These are phyloP conservation scores for Oryza coarctata DNA, from an alignment of 176 grass and related monocot species.

Conservation along the genomic window DNA sequence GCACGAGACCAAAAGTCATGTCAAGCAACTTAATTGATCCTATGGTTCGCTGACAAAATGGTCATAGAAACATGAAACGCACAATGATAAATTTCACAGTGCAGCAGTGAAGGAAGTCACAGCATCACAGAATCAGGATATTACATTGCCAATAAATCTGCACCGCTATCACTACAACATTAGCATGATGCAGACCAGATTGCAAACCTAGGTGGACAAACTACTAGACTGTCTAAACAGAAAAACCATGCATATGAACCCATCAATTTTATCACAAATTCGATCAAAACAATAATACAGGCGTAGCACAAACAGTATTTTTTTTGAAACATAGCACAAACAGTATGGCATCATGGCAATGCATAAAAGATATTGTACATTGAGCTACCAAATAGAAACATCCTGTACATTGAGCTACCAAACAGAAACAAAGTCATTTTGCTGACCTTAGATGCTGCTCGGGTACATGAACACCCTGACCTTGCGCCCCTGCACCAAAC, in stretches of 20 bases:
- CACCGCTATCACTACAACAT: not conserved
- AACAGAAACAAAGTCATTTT: not conserved
- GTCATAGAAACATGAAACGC: not conserved
- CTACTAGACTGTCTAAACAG: not conserved
- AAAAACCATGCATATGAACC: not conserved
- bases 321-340: no score
- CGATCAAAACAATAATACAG: not conserved
- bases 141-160: not conserved
- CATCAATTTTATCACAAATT: not conserved
- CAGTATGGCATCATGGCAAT: not conserved
- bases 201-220: not conserved
- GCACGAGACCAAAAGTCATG: not conserved
- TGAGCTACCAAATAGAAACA: not conserved
- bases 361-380: not conserved
- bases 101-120: not conserved
- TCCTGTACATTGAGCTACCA: no score
- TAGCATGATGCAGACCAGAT: not conserved
- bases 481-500: conserved; percentile 54
- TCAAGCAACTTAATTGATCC: not conserved
- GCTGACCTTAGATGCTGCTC: conserved; percentile 79
- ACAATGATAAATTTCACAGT: not conserved
- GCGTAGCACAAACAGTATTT: not conserved
- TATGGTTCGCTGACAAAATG: not conserved
- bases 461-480: conserved; percentile 91
- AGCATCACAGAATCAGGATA: not conserved